Base-by-base conservation (phyloP, 306 rosid genomes). In the Urtica urens region DNA sequence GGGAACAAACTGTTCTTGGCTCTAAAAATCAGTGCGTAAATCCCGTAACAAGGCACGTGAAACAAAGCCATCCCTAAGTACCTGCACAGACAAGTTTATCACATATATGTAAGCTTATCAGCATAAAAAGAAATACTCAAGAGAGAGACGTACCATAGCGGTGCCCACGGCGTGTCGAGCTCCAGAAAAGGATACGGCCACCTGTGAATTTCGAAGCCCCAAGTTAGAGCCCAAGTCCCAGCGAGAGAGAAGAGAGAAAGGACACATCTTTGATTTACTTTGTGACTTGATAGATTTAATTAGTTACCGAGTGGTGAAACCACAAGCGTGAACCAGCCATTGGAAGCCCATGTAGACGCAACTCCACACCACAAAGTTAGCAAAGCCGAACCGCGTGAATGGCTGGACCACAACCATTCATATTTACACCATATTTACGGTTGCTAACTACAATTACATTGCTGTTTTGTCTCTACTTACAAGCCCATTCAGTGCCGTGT, bases 161-260 rank as follows among this genome's bases (percentile, higher is more conserved):
- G 79, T 35, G 84, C 77, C 79, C 73, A 83, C 0, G 79, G 76
- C 14, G 67, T 68, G 40, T 68, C 53, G 15, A 83, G 79, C 73
- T 76, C 77, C 1, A 82, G 75, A 63, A 82, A 82, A 38, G 93
- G 87, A 63, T 83, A 83, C 0, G 94, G 87, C 77, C 77, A 71
- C 72, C 77, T 71, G 53, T 10, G 16, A n/a, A n/a, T n/a, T n/a
- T n/a, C n/a, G n/a, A 16, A 11, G 3, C 18, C 8, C 24, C 1
- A 25, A 37, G 0, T 10, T 1, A 35, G 37, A 2, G 19, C 16
- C 22, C 21, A 9, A 10, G 16, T 49, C 25, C 15, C 1, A 27
- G 13, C 9, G 1, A 49, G 1, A 15, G 53, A 28, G 15, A n/a
- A 33, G 6, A 1, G 30, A n/a, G 10, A 26, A 24, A 24, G 26